Base-by-base conservation (phyloP, 257 asterid genomes). In the Solanum bukasovii region DNA sequence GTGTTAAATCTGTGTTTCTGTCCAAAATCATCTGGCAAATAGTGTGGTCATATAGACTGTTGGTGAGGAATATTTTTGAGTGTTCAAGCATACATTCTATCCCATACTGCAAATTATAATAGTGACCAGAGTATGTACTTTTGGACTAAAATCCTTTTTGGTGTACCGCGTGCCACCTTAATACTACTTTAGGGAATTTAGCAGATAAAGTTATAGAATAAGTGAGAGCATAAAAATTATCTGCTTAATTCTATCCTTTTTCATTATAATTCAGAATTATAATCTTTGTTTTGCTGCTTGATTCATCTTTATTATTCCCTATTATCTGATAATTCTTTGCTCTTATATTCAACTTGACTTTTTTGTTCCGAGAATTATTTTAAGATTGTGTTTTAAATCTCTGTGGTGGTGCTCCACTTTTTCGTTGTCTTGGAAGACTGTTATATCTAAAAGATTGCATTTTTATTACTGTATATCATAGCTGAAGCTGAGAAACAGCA, bases 401-500 rank as follows among this genome's bases (percentile, higher is more conserved):
- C 31, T 10, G 37, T 74, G 52, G 3, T 35, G 82, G 31, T 37
- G 52, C 52, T 37, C 52, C 83, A 38, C 33, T 75, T 65, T 5
- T 14, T 86, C 14, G 59, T 38, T 84, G 42, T 70, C 84, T 40
- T 61, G 27, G 29, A 52, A 49, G 82, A 27, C 44, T 84, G 84
- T 20, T 87, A 13, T 85, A 78, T 65, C 81, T 83, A 56, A 83
- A 86, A 25, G 27, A 59, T 85, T 40, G 49, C 81, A 61, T 35
- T 72, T 74, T 74, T 68, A 9, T 44, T 23, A 25, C 35, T 40
- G 23, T 87, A 72, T 89, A 84, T 42, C 63, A 56, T 89, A 95
- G 99, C 96, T 86, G 98, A 94, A 88, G 95, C 94, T 7, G 97
- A 93, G 83, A 81, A 91, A 88, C 98, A 92, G 91, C 98, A 93